Base-by-base conservation (phyloP, 306 rosid genomes). In the Heteromeles arbutifolia region DNA sequence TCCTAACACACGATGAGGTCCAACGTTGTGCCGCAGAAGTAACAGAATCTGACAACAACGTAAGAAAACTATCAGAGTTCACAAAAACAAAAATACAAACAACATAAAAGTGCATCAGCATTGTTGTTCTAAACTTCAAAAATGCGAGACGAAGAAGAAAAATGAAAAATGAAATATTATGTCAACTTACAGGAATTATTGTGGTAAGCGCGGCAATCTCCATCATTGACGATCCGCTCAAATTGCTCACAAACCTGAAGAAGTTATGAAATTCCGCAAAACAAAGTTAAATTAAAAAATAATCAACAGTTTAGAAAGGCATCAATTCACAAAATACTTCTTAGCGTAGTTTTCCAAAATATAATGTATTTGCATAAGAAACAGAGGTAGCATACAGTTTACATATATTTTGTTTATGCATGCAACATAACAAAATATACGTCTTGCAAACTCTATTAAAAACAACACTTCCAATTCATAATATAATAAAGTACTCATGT, bases 201-300 rank as follows among this genome's bases (percentile, higher is more conserved):
- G 91, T 67, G 58, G 85, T 69, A 54, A 85, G 72, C 9, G 78
- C 89, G 2, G 84, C 74, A 62, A 93, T 69, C 85, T 95, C 96
- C 61, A 86, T 80, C 82, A 95, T 79, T n/a, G 88, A 85, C 13
- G 92, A 83, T 67, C 92, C 89, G 17, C 66, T 85, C 89, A 88
- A 82, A 78, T 85, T 85, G 85, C 88, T 88, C n/a, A 88, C 89
- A 22, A 88, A 87, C 79, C 91, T 87, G 85, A 32, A 71, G 67
- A 74, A 12, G 48, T 26, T 31, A 9, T 39, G 6, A 73, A 58
- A 39, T 39, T 43, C 8, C 19, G 24, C n/a, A 21, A 76, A 2
- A 8, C 28, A 65, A 65, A 44, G 79, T 65, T 73, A 32, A 69
- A 74, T 15, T 48, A 48, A 48, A 48, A 70, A 8, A 39, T 2